Evolutionary conservation across 2,329 filamentous ascomycete species (phyloP), one percentile per base, ranked within the genome.

Genomic region (Fusarium dimerum): DNA sequence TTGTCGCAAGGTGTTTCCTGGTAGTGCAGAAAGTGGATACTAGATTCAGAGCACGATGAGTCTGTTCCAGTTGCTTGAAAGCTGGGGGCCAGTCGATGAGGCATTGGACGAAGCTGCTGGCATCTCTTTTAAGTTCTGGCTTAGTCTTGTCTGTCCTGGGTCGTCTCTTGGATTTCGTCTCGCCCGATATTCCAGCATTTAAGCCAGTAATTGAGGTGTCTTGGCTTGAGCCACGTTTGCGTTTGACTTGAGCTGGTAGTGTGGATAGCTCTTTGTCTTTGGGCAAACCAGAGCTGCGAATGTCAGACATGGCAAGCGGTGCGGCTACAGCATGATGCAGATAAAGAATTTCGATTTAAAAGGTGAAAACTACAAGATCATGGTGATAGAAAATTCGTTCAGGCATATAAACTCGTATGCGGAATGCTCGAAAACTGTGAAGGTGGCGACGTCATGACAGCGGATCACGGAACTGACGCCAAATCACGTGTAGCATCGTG

Each of bases 11-110:
- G 64, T 97, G 90, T 68, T 96, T 97, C 43, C 94, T 86, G 1
- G 93, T 93, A 68, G 87, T 94, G 74, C 91, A 96, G 68, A 99
- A 97, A 0, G 94, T 97, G 64, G 91, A 96, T 1, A 97, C 91
- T 2, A 97, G 75, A 63, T 96, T 99, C 54, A 99, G 75, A 1
- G 94, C 93, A 55, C 86, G 83, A 68, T 97, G 89, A 0, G 87
- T 89, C 68, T 87, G 86, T 26, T 88, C 85, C 9, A 97, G 79
- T 40, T 78, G 76, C 51, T 84, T 87, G 70, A 97, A 90, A 43
- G 81, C 77, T 1, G 83, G 79, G 1, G 92, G 92, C 92, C 93
- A 97, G 45, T 76, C 73, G 29, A 76, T 72, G 20, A 66, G 54
- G 50, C 74, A 75, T 9, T 52, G 54, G 9, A 64, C 52, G 6